These are phyloP conservation scores for Xanthoceras sorbifolium DNA, from an alignment of 345 rosid genomes.

Conservation along the genomic window DNA sequence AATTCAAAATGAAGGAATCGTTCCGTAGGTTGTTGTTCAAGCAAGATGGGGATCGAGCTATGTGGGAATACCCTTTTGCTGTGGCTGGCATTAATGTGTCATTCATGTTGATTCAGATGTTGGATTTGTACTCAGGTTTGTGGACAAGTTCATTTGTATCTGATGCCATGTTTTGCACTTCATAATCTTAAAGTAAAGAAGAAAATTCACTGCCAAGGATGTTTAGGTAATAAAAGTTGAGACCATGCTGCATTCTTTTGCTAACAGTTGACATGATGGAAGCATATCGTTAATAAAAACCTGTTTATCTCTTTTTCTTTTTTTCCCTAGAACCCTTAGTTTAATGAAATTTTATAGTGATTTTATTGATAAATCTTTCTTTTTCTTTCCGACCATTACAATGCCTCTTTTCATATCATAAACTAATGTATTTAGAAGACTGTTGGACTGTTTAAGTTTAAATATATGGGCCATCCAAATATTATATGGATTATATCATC, in stretches of 20 bases:
- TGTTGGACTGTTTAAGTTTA: background rate
- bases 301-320: too few relatives aligned
- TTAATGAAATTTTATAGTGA: background rate
- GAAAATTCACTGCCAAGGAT: background rate
- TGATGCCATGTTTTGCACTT: background rate
- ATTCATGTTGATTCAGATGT: constrained; percentile 92
- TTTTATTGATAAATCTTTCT: background rate
- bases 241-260: background rate
- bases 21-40: constrained; percentile 90
- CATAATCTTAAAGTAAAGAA: background rate
- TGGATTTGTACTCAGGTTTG: constrained; percentile 74
- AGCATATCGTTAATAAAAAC: too few relatives aligned
- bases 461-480: background rate
- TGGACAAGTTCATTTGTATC: constrained; percentile 13
- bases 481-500: background rate
- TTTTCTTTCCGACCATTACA: background rate
- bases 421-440: background rate
- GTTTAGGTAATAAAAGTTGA: background rate
- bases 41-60: constrained; percentile 78
- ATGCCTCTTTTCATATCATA: background rate
- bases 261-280: background rate
- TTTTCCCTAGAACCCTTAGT: background rate
- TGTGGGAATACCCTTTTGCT: constrained; percentile 98
- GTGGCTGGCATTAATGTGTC: constrained; percentile 97
- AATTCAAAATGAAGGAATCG: constrained; percentile 78